Base-by-base conservation (phyloP, 208 protist species). In the Trichomonas vaginalis region DNA sequence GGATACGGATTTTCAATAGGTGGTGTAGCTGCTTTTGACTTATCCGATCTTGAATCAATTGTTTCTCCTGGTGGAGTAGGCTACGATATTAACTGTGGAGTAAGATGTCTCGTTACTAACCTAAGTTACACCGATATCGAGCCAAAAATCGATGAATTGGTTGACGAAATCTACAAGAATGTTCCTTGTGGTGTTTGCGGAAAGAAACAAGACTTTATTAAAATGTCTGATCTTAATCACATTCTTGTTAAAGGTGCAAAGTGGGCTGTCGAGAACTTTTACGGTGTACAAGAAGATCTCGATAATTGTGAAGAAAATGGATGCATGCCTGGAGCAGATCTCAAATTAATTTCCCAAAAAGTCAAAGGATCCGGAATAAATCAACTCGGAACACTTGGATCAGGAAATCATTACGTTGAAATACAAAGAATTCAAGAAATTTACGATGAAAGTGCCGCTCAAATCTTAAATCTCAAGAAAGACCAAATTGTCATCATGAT, bases 1-100 rank as follows among this genome's bases (percentile, higher is more conserved):
- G 98, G 98, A 8, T 98, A 98, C 96, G 98, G 98, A 0, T 99
- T 99, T 97, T 96, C 98, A 10, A 99, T 99, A 51, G 98, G 98
- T 47, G 98, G 98, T 96, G 98, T 98, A 9, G 98, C 97, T 23
- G 98, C 98, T n/a, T 97, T 98, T n/a, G 98, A 98, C 96, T 97
- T 98, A 79, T 96, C 96, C 8, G 96, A 98, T 87, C 97, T 97
- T 9, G 48, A 97, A 4, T 96, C 97, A 0, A 96, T 98, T 35
- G 97, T 99, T 2, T 98, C 97, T 32, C 98, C 98, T 8, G 97
- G 97, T 32, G 97, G 97, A 46, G 97, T 98, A 9, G 97, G 98
- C 17, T 98, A 98, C 96, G 98, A 98, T 96, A 99, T 99, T 80
- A 98, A 98, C 96, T 98, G 98, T 96, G 98, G 98, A 51, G 98